Percentiles rank a stretch among this genome's conserved stretches.
Evolutionary conservation across 2,329 filamentous ascomycete species (phyloP).

Genomic region (Proliferodiscus dingleyae): DNA sequence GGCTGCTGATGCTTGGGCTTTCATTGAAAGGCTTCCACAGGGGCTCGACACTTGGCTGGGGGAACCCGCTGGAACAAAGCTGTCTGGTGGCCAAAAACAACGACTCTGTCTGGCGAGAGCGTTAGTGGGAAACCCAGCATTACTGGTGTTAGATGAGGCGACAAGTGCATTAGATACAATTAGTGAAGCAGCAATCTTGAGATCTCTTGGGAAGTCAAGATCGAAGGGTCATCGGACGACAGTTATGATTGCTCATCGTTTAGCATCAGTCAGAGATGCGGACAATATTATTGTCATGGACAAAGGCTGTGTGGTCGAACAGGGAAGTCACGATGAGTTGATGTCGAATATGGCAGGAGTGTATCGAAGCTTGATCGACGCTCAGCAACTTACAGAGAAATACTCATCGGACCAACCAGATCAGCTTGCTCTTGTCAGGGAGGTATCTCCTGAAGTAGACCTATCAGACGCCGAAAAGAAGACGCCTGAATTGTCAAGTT

Average conservation of each 20-base stretch:
- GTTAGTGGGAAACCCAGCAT: conserved; percentile 50
- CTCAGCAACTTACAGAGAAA: conserved; percentile 15
- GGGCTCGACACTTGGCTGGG: conserved; percentile 48
- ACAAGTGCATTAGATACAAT: conserved; percentile 56
- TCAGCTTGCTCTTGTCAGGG: neutral
- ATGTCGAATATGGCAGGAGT: conserved; percentile 41
- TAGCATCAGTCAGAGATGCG: conserved; percentile 36
- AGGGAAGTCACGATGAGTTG: conserved; percentile 35
- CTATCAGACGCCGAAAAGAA: neutral
- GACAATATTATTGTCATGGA: conserved; percentile 39
- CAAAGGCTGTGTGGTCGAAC: conserved; percentile 34
- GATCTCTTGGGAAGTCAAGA: conserved; percentile 29
- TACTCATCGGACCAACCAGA: neutral
- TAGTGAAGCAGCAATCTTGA: conserved; percentile 51
- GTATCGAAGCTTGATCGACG: conserved; percentile 34
- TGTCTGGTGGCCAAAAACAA: conserved; percentile 56
- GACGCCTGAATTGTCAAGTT: neutral
- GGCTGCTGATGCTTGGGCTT: conserved; percentile 54
- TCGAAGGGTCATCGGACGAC: conserved; percentile 33
- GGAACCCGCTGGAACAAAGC: conserved; percentile 44
- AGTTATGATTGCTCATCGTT: conserved; percentile 37
- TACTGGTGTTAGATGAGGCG: conserved; percentile 58
- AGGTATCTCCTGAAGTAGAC: neutral
- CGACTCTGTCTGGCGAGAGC: conserved; percentile 54
- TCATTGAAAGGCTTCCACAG: conserved; percentile 48